Evolutionary conservation across 179 eudicot species (phyloP), one percentile per base, ranked within the genome.

Genomic region (Sideroxylon spinosum): DNA sequence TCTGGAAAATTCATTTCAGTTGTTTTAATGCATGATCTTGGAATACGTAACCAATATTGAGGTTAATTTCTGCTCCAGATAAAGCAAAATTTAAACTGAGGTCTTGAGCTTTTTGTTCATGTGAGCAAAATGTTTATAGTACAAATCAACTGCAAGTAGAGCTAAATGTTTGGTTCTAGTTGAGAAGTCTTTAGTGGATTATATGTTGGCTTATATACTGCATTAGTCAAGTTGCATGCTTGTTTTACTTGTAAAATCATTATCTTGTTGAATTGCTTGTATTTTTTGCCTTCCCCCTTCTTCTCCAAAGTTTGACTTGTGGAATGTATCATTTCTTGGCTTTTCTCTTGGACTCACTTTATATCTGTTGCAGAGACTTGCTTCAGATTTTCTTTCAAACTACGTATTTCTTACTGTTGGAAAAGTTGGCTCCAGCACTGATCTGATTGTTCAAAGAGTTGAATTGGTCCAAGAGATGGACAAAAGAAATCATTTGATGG

Each of bases 401-500:
- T 92, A 89, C 82, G 85, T 93, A 79, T 91, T 91, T 81, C 87
- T 93, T 7, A 77, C 93, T 79, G 92, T 91, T 76, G 95, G 97
- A 66, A 90, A 84, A 84, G 97, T 93, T 81, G 98, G 98, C 23
- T 93, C 98, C 60, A 91, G 96, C 87, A 89, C 93, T 16, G 89
- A 89, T 77, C 81, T 91, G 59, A 93, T 93, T 62, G 80, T 82
- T 55, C 98, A 93, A 67, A 88, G 78, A 68, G 91, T 93, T 26
- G 89, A 89, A 82, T 82, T 78, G 73, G 96, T 93, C 64, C 69
- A 81, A 64, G 96, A 93, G 52, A 56, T 67, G 63, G 90, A 93
- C 82, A 93, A 93, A 85, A 83, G 86, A 82, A 71, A 77, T 13
- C 78, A 74, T 75, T 76, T 93, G 83, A 85, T 82, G 86, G 83